Percentiles rank a stretch among this genome's conserved stretches.
These are phyloP conservation scores for Penicillium soppii DNA, from an alignment of 495 filamentous ascomycete genomes.

Conservation along the genomic window DNA sequence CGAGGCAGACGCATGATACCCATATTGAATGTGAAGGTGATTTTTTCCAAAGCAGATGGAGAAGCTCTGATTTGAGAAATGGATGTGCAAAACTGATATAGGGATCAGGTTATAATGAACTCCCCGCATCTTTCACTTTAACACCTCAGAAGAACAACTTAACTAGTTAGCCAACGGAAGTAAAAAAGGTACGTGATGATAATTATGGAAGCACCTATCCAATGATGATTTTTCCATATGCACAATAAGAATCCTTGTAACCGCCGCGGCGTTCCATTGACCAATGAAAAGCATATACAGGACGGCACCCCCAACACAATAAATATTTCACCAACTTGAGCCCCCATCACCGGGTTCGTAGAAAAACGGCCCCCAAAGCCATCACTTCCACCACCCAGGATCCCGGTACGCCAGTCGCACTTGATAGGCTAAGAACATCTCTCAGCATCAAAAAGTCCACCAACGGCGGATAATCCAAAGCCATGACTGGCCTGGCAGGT, in stretches of 20 bases:
- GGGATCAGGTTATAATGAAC: no score
- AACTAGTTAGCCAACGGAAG: conserved; percentile 21
- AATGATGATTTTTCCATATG: conserved; percentile 13
- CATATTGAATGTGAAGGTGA: conserved; percentile 25
- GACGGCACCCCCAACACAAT: conserved; percentile 22
- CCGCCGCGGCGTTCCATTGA: conserved; percentile 31
- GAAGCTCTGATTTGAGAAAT: no score
- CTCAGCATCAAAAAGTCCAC: background rate
- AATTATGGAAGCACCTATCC: no score
- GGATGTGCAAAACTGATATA: background rate
- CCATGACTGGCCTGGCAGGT: background rate
- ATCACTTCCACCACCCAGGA: conserved; percentile 13
- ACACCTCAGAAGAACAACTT: background rate
- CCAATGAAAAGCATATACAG: conserved; percentile 27
- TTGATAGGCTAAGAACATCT: conserved; percentile 11
- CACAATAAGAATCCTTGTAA: conserved; percentile 29
- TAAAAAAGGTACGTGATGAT: no score
- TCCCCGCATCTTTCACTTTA: no score
- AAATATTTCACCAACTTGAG: background rate
- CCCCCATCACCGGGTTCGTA: background rate
- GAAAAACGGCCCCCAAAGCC: conserved; percentile 4
- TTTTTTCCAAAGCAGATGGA: background rate
- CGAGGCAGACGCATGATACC: conserved; percentile 45
- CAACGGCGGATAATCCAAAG: background rate
- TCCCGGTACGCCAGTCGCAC: conserved; percentile 3